phyloP scores from a whole-genome alignment of 371 early-diverging fungal species.

The Mortierella sp. region DNA sequence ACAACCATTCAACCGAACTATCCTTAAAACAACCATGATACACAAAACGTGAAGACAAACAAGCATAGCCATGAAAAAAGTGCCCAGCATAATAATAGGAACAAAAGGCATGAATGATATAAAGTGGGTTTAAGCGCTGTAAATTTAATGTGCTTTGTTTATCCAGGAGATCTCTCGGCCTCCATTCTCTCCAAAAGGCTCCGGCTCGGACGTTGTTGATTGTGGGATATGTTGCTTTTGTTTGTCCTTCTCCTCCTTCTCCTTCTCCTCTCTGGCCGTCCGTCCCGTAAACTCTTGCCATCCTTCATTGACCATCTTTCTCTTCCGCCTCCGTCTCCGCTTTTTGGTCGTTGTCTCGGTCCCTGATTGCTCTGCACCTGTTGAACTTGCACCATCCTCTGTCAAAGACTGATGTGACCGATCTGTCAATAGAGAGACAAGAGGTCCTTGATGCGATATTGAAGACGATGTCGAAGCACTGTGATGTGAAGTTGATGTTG shows the following conservation, averaged over 20 bases:
- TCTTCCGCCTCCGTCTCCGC: slow-evolving; percentile 53
- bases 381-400: not conserved
- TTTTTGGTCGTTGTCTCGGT: slow-evolving; percentile 27
- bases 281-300: slow-evolving; percentile 59
- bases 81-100: not conserved
- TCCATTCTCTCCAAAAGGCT: slow-evolving; percentile 43
- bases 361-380: not conserved
- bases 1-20: not conserved
- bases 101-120: not conserved
- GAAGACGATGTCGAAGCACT: slow-evolving; percentile 1
- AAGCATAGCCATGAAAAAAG: not conserved
- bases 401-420: slow-evolving; percentile 9
- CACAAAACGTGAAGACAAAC: not conserved
- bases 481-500: not conserved
- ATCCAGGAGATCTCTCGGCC: slow-evolving; percentile 51
- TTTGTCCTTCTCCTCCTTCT: slow-evolving; percentile 35
- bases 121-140: not conserved
- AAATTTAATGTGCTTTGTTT: slow-evolving; percentile 27
- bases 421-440: slow-evolving; percentile 51
- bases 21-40: not conserved
- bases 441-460: slow-evolving; percentile 43
- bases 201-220: not conserved
- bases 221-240: slow-evolving; percentile 28
- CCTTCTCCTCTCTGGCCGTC: slow-evolving; percentile 56
- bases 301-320: slow-evolving; percentile 57